Evolutionary conservation across 805 yeast genomes (phyloP), one percentile per base, ranked within the genome.

Genomic region (Nakazawaea populi): DNA sequence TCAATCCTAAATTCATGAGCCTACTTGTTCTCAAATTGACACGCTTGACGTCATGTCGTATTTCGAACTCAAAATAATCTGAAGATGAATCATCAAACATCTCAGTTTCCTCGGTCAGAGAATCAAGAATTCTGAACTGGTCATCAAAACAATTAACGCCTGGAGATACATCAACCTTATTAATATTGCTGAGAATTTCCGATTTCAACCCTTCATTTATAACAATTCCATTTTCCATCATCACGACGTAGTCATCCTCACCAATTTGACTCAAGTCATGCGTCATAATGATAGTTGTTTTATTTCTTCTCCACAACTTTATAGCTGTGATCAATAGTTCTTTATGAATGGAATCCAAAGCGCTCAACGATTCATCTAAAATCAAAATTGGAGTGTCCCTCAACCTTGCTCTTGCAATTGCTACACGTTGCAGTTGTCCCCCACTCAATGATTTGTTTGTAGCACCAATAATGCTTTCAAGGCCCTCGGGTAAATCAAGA

Each of bases 381-480:
- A 94, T 76, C 53, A 92, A 67, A 5, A 94, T 75, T 0, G 91
- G 88, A 0, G 95, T 66, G 59, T 94, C 77, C 54, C 89, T 73
- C 4, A 90, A 52, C 51, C 73, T 74, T 0, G 97, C 97, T 49
- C 97, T 74, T 0, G 98, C 97, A 31, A 94, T 60, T 0, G 92
- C 86, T 2, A 94, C 72, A 54, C 91, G 72, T 66, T 94, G 99
- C 51, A 75, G 79, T 63, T 94, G 97, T 0, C 99, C 99, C 4
- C 98, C 98, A 55, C 96, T 88, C 7, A 92, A 68, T 1, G 72
- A 59, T 3, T 80, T 78, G 10, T 59, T 56, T 0, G 70, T 67
- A 1, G 61, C 58, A 0, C 82, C 79, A 7, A 88, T 55, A 3
- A 61, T 54, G 0, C 87, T 79, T 14, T 85, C 73, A 3, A 80